phyloP scores from a whole-genome alignment of 108 stramenopile genomes.

The Stephanodiscus minutulus region DNA sequence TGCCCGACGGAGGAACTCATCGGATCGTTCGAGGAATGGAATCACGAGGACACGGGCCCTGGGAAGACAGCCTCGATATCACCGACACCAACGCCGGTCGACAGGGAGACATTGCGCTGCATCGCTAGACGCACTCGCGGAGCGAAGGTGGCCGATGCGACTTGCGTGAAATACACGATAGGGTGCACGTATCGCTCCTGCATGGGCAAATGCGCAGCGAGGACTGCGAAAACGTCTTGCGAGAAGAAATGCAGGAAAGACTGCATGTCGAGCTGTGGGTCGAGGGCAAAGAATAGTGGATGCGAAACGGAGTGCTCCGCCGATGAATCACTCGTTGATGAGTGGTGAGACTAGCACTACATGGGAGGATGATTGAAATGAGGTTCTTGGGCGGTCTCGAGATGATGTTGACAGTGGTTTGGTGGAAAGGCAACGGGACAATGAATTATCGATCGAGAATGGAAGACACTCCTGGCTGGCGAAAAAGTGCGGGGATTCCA shows the following conservation, averaged over 20 bases:
- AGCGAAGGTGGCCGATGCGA: neutral
- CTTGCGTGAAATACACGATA: neutral
- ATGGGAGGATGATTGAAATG: neutral
- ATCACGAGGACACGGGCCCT: neutral
- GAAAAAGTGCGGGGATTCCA: no score
- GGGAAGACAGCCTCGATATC: neutral
- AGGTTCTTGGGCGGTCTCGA: neutral
- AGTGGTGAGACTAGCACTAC: neutral
- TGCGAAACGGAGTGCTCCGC: neutral
- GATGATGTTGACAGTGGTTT: neutral
- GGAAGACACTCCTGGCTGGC: no score
- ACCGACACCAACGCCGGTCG: slow-evolving; percentile 3
- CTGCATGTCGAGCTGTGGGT: neutral
- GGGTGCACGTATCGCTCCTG: neutral
- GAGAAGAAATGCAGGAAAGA: neutral
- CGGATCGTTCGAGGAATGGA: neutral
- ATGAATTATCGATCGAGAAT: no score
- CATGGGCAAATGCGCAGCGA: neutral
- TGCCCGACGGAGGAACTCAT: neutral
- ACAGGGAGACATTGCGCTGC: neutral
- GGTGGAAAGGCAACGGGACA: no score
- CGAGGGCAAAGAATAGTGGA: neutral
- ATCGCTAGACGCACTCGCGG: neutral
- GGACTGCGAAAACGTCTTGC: neutral
- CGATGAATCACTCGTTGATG: neutral